Evolutionary conservation across 352 stramenopile species (phyloP), one percentile per base, ranked within the genome.

Genomic region (Globisporangium paroecandrum): DNA sequence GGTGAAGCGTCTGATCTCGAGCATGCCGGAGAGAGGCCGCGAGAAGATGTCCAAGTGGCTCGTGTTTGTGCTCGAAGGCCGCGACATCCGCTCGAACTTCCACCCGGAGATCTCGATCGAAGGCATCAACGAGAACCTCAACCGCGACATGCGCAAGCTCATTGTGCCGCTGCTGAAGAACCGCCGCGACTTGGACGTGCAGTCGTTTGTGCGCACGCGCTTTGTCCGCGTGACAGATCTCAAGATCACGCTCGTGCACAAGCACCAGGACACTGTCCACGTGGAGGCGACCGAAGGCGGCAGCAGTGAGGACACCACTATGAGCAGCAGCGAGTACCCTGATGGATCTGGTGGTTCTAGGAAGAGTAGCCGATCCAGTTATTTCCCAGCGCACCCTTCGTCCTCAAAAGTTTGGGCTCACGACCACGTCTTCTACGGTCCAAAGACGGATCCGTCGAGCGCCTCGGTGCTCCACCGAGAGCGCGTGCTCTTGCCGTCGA

Each of bases 31-130:
- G 47, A 81, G 72, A 66, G 78, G 84, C 0, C 76, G 77, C 49
- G 78, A 85, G 68, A 90, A 90, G 60, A 83, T 92, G 57, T 75
- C 76, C 20, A 90, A 92, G 58, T 92, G 83, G 83, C 76, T 92
- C 43, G 74, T 74, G 25, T 92, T 90, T 54, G 81, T 92, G 25
- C 68, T 92, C 0, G 82, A 89, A 73, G 82, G 84, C 1, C 81
- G 81, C 8, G 82, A 92, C 43, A 92, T 92, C 59, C 82, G 84
- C 49, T 72, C 82, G 1, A 86, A 90, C 46, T 90, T 92, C 66
- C 79, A 90, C 54, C 84, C 84, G 0, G 81, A 90, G 56, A 76
- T 92, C 54, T 86, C 82, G 63, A 83, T 91, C 53, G 81, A 89
- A 69, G 79, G 83, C 27, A 77, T 89, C 47, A 87, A 79, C 56